phyloP scores from a whole-genome alignment of 441 rosid genomes.

The Theobroma grandiflorum region DNA sequence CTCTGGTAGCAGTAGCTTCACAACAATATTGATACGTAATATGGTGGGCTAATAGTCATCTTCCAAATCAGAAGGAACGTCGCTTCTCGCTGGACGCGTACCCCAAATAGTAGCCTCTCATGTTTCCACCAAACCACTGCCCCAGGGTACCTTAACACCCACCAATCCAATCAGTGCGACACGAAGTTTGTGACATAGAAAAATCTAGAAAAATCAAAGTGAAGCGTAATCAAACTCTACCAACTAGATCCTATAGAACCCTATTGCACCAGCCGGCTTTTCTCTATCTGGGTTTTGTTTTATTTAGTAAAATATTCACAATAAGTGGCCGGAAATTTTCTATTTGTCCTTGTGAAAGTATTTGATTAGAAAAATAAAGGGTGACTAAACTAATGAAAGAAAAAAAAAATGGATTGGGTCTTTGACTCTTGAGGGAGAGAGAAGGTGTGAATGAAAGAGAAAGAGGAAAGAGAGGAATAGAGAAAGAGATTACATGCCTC shows the following conservation, averaged over 20 bases:
- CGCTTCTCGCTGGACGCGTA: slow-evolving; percentile 37
- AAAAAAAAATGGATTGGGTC: slow-evolving; percentile 25
- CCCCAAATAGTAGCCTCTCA: slow-evolving; percentile 31
- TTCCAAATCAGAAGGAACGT: slow-evolving; percentile 55
- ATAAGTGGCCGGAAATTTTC: slow-evolving; percentile 34
- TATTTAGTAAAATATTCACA: slow-evolving; percentile 24
- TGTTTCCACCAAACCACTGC: slow-evolving; percentile 35
- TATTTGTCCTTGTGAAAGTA: slow-evolving; percentile 10
- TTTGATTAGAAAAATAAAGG: slow-evolving; percentile 27
- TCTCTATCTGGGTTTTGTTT: slow-evolving; percentile 17
- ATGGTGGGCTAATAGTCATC: slow-evolving; percentile 54
- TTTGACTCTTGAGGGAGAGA: slow-evolving; percentile 39
- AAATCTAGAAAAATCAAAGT: slow-evolving; percentile 27
- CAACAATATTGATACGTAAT: slow-evolving; percentile 35
- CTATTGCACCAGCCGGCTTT: slow-evolving; percentile 72
- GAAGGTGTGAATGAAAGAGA: slow-evolving; percentile 28
- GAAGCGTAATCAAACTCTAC: slow-evolving; percentile 48
- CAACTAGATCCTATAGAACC: slow-evolving; percentile 61
- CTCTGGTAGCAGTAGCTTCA: neutral
- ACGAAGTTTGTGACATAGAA: slow-evolving; percentile 12
- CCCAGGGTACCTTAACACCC: slow-evolving; percentile 24
- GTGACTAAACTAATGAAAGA: slow-evolving; percentile 19
- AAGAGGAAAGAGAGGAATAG: slow-evolving; percentile 6
- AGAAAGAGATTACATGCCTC: slow-evolving; percentile 79
- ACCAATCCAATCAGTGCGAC: slow-evolving; percentile 36